Base-by-base conservation (phyloP, 75 land plant genomes). In the Sequoiadendron giganteum region DNA sequence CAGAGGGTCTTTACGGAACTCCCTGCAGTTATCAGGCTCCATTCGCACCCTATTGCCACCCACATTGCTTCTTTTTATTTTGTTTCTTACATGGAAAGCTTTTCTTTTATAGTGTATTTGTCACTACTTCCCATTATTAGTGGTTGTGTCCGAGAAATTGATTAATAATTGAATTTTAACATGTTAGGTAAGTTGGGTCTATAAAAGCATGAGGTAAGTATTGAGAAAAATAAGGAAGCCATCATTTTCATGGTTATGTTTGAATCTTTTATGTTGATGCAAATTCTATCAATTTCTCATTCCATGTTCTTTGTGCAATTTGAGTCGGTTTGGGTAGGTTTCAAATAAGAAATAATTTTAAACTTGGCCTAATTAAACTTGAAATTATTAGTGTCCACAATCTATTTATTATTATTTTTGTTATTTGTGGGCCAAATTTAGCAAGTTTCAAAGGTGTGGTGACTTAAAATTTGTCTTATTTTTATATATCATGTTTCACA, bases 281-380 rank as follows among this genome's bases (percentile, higher is more conserved):
- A 8, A 47, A 32, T 32, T 28, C 88, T 3, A 15, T 85, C 19
- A 47, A 9, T 3, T 87, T 2, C 8, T 3, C 77, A 70, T 43
- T 56, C 30, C 87, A 65, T 86, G 54, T 34, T 48, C n/a, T 28
- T 21, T 84, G 85, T 83, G 16, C 42, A 47, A 9, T 86, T 32
- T 21, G 36, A 28, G 34, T 86, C 73, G 80, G 61, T 8, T 48
- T 32, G 38, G 48, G 42, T 90, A 95, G 97, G 97, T 49, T 96
- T 96, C 85, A 91, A 95, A 95, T 96, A 96, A 13, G 97, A 96
- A n/a, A 96, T 96, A 96, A 92, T 96, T 43, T 95, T 96, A 83
- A 96, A 96, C 84, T 34, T 96, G 49, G 97, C 96, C 48, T 95
- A 2, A 2, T 40, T 40, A 2, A 40, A 40, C 42, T 40, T 40